Percentiles rank a stretch among this genome's conserved stretches.
Evolutionary conservation across 2,329 filamentous ascomycete species (phyloP).

Genomic region (Fusarium siculi): DNA sequence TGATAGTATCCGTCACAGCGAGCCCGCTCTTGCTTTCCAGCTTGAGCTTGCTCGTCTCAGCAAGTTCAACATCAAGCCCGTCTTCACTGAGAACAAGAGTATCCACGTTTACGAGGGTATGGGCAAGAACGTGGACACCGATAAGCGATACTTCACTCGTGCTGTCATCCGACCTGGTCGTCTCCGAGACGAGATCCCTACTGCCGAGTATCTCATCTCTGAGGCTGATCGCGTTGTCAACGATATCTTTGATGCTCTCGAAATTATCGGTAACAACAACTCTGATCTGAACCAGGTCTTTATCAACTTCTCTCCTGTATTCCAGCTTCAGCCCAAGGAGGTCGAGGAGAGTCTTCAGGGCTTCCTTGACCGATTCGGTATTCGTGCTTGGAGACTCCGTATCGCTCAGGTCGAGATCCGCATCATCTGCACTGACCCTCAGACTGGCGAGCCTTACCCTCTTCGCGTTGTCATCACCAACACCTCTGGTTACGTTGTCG

Average conservation of each 20-base stretch:
- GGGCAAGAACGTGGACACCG: slow-evolving; percentile 92
- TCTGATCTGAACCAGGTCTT: slow-evolving; percentile 99
- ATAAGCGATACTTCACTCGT: slow-evolving; percentile 98
- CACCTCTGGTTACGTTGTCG: slow-evolving; percentile 96
- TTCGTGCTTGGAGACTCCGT: slow-evolving; percentile 94
- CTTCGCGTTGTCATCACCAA: slow-evolving; percentile 97
- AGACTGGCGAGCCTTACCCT: slow-evolving; percentile 86
- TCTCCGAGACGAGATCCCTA: slow-evolving; percentile 96
- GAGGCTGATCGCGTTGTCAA: slow-evolving; percentile 97
- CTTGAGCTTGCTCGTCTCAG: slow-evolving; percentile 92
- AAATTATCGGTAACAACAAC: slow-evolving; percentile 99
- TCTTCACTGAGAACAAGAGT: slow-evolving; percentile 99
- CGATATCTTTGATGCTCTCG: slow-evolving; percentile 95
- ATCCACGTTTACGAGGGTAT: slow-evolving; percentile 98
- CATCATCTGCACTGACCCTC: slow-evolving; percentile 94
- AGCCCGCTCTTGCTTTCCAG: slow-evolving; percentile 97
- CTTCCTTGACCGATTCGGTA: slow-evolving; percentile 96
- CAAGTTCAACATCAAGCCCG: slow-evolving; percentile 98
- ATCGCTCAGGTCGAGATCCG: slow-evolving; percentile 98
- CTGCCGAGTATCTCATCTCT: slow-evolving; percentile 97
- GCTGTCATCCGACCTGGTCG: slow-evolving; percentile 94
- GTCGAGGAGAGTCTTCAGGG: slow-evolving; percentile 93
- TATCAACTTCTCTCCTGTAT: slow-evolving; percentile 98
- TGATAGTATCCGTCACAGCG: slow-evolving; percentile 94
- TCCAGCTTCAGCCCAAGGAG: slow-evolving; percentile 88